Percentiles rank a stretch among this genome's conserved stretches.
Conservation (phyloP, 805 yeast species). For the Grigorovia transvaalensis region DNA sequence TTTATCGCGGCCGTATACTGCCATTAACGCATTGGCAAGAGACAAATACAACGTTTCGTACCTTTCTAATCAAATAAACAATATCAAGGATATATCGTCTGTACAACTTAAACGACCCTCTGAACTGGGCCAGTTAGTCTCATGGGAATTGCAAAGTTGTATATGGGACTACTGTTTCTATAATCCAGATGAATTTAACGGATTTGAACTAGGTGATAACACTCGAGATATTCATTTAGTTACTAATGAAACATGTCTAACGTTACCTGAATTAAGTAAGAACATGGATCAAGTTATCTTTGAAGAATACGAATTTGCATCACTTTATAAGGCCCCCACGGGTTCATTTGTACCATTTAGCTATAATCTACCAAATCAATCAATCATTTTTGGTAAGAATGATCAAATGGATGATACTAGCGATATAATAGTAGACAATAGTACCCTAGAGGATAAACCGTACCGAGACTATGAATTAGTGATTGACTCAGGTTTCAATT, state of each 20-base stretch:
- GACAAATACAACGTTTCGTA: constrained; percentile 67
- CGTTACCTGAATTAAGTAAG: constrained; percentile 69
- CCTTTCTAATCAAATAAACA: constrained; percentile 58
- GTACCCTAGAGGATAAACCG: constrained; percentile 3
- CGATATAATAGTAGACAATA: constrained; percentile 1
- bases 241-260: constrained; percentile 71
- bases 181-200: constrained; percentile 35
- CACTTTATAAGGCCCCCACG: constrained; percentile 56
- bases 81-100: constrained; percentile 64
- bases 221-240: constrained; percentile 48
- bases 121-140: constrained; percentile 78
- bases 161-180: constrained; percentile 77
- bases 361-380: background rate
- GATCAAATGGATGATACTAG: background rate
- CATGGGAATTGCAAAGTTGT: constrained; percentile 84
- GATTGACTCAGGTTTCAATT: constrained; percentile 79
- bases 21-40: constrained; percentile 62
- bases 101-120: constrained; percentile 69
- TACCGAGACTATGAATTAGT: constrained; percentile 62
- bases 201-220: constrained; percentile 35
- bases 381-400: background rate
- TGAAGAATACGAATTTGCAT: constrained; percentile 80
- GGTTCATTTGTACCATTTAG: constrained; percentile 58
- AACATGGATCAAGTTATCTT: constrained; percentile 86
- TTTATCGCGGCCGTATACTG: constrained; percentile 34